Conservation (phyloP, 345 rosid species). For the Brassica nigra region DNA sequence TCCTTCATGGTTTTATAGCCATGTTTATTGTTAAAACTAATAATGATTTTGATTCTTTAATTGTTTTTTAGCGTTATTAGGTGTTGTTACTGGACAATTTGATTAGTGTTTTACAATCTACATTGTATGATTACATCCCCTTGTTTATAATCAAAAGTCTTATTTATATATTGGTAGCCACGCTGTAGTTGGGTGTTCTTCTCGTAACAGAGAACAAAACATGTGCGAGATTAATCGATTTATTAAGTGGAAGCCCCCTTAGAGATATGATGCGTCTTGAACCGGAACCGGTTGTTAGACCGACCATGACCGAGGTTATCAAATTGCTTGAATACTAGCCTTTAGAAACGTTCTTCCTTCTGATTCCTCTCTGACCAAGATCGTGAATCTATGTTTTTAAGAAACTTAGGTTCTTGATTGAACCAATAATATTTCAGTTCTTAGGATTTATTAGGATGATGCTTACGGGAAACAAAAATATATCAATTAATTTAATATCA, state of each 20-base stretch:
- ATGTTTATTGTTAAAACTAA: not conserved
- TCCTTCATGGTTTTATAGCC: not conserved
- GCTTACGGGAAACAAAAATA: too few relatives aligned
- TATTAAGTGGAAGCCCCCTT: not conserved
- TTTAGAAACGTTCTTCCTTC: not conserved
- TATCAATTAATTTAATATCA: too few relatives aligned
- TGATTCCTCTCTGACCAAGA: slow-evolving; percentile 7
- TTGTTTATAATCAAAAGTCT: not conserved
- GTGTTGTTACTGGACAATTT: not conserved
- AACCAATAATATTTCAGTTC: slow-evolving; percentile 18
- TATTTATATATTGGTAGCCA: not conserved
- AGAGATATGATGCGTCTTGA: slow-evolving; percentile 63
- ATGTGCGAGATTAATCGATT: not conserved
- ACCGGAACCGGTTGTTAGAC: slow-evolving; percentile 74
- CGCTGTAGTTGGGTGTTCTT: not conserved
- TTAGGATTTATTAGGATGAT: too few relatives aligned
- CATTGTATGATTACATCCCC: not conserved
- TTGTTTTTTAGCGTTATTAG: not conserved
- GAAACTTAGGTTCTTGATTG: slow-evolving; percentile 9
- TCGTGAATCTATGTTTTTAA: not conserved
- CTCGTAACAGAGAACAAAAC: not conserved
- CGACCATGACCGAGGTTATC: slow-evolving; percentile 82
- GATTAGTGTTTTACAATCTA: not conserved
- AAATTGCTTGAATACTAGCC: too few relatives aligned
- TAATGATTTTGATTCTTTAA: not conserved